These are phyloP conservation scores for Stromatinia cepivora DNA, from an alignment of 2,329 filamentous ascomycete genomes.

Conservation along the genomic window DNA sequence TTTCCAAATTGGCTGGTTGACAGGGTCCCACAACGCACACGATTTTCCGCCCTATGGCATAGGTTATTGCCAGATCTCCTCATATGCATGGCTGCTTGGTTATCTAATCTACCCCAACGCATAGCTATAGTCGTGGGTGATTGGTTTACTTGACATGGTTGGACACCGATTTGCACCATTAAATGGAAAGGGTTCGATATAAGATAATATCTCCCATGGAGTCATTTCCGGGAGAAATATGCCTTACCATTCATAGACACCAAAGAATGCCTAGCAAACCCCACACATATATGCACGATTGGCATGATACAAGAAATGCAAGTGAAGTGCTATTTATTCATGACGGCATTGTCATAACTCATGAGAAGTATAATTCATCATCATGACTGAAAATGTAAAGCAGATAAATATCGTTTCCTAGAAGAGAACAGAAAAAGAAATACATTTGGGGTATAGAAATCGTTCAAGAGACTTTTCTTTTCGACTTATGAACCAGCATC, in stretches of 20 bases:
- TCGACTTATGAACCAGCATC: neutral
- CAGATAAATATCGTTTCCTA: neutral
- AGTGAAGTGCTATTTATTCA: neutral
- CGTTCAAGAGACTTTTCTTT: conserved; percentile 4
- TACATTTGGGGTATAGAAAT: neutral
- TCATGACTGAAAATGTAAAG: neutral
- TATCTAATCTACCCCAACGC: neutral
- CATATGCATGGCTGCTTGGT: neutral
- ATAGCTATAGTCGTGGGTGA: neutral
- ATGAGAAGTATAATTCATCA: neutral
- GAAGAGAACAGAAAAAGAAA: neutral
- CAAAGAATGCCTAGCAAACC: neutral
- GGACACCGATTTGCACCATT: neutral
- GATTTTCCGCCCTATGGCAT: neutral
- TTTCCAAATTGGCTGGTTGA: neutral
- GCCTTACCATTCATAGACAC: conserved; percentile 4
- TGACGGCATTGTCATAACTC: neutral
- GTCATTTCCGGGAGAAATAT: neutral
- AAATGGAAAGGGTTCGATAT: neutral
- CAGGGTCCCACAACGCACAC: neutral
- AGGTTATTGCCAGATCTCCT: neutral
- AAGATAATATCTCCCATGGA: neutral
- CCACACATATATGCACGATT: neutral
- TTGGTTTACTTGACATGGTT: neutral
- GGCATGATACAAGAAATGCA: neutral